These are phyloP conservation scores for Persicaria tinctoria DNA, from an alignment of 148 eudicot genomes.

Conservation along the genomic window DNA sequence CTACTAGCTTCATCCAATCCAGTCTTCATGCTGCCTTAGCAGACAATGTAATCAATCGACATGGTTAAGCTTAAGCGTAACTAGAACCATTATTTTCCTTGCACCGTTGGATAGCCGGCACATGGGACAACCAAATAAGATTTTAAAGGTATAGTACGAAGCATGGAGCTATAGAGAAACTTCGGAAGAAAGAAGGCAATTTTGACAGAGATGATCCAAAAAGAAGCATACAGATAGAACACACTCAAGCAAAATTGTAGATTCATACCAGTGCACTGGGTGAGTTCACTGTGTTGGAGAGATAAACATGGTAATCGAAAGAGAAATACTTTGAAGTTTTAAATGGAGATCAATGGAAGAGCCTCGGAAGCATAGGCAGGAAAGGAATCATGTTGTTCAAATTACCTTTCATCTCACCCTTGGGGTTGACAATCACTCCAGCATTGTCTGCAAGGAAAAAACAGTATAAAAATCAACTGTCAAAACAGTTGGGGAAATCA, in stretches of 20 bases:
- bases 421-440: constrained; percentile 53
- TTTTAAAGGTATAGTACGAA: too few relatives aligned
- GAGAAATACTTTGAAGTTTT: neutral
- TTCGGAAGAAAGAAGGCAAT: too few relatives aligned
- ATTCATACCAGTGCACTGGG: neutral
- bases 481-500: neutral
- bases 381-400: neutral
- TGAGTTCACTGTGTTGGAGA: neutral
- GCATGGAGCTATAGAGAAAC: too few relatives aligned
- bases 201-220: too few relatives aligned
- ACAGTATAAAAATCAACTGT: neutral
- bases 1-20: too few relatives aligned
- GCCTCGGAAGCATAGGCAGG: neutral
- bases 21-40: neutral
- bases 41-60: too few relatives aligned
- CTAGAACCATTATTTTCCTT: neutral
- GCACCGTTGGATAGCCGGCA: neutral
- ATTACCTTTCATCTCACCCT: constrained; percentile 63
- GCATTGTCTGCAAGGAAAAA: constrained; percentile 36
- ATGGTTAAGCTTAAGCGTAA: neutral
- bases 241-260: too few relatives aligned
- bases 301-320: neutral
- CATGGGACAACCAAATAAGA: too few relatives aligned
- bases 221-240: too few relatives aligned
- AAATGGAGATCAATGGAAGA: neutral